phyloP scores from a whole-genome alignment of 495 filamentous ascomycete genomes.

The Sordaria brevicollis region DNA sequence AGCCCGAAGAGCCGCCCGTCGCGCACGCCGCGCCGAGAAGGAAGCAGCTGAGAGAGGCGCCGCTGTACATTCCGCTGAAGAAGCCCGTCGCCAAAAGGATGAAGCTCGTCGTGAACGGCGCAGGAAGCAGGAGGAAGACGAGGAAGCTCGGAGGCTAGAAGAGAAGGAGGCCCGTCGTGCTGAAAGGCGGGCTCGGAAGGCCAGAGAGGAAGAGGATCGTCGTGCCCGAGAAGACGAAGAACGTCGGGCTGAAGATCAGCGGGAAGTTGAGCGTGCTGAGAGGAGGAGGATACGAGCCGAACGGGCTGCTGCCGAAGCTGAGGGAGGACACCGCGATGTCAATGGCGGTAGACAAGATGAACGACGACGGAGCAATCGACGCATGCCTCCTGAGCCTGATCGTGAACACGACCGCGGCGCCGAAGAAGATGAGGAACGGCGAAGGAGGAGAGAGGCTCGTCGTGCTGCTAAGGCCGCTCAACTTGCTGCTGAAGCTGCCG shows the following conservation, averaged over 20 bases:
- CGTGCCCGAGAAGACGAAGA: constrained; percentile 30
- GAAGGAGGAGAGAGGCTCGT: constrained; percentile 37
- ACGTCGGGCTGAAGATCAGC: constrained; percentile 27
- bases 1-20: constrained; percentile 42
- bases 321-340: constrained; percentile 35
- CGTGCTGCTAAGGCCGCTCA: constrained; percentile 24
- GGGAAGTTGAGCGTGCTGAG: constrained; percentile 34
- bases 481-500: background rate
- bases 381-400: constrained; percentile 3
- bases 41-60: constrained; percentile 37
- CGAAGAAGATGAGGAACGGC: constrained; percentile 38
- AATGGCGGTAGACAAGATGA: constrained; percentile 9
- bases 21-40: constrained; percentile 35
- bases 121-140: constrained; percentile 32
- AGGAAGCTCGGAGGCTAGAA: constrained; percentile 35
- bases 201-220: constrained; percentile 33
- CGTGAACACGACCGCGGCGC: background rate
- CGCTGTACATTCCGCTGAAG: constrained; percentile 36
- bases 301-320: constrained; percentile 31
- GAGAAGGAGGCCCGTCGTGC: constrained; percentile 43
- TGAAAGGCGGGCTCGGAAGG: constrained; percentile 37
- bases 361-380: constrained; percentile 13
- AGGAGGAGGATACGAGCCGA: constrained; percentile 32
- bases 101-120: constrained; percentile 36
- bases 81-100: constrained; percentile 33